Evolutionary conservation across 225 moss, liverwort and hornwort species (phyloP).

Genomic region (Pleurozium schreberi): DNA sequence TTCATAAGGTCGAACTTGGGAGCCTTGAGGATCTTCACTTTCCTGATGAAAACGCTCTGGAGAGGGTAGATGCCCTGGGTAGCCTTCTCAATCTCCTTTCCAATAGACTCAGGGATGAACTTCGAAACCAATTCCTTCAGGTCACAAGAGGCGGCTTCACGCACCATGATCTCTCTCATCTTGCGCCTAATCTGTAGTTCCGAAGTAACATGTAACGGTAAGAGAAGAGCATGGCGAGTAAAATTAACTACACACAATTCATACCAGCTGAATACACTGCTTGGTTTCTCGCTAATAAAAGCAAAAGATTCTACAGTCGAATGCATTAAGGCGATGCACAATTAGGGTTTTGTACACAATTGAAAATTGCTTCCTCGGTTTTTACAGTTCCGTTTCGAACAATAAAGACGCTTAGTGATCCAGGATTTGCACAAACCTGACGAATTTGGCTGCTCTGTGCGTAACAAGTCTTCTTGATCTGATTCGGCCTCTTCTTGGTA

Average conservation of each 20-base stretch:
- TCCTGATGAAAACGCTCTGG: slow-evolving; percentile 33
- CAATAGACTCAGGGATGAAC: slow-evolving; percentile 36
- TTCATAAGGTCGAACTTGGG: slow-evolving; percentile 39
- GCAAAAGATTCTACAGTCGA: neutral
- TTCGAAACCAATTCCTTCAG: slow-evolving; percentile 33
- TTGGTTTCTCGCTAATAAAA: neutral
- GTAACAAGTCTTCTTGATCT: slow-evolving; percentile 53
- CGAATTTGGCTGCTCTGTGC: slow-evolving; percentile 27
- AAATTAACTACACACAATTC: neutral
- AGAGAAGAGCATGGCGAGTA: neutral
- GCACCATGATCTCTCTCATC: slow-evolving; percentile 37
- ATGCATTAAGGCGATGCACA: too few species aligned
- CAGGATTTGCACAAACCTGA: neutral
- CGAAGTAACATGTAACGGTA: neutral
- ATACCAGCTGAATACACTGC: neutral
- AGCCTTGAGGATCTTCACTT: slow-evolving; percentile 42
- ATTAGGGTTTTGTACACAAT: too few species aligned
- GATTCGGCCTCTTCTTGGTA: slow-evolving; percentile 59
- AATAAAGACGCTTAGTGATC: neutral
- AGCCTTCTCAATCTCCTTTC: slow-evolving; percentile 41
- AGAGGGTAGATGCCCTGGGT: slow-evolving; percentile 43
- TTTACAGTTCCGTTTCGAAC: neutral
- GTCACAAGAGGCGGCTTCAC: slow-evolving; percentile 26
- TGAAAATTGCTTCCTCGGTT: neutral
- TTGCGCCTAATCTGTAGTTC: slow-evolving; percentile 19